Base-by-base conservation (phyloP, 352 stramenopile genomes). In the Phytophthora cactorum region DNA sequence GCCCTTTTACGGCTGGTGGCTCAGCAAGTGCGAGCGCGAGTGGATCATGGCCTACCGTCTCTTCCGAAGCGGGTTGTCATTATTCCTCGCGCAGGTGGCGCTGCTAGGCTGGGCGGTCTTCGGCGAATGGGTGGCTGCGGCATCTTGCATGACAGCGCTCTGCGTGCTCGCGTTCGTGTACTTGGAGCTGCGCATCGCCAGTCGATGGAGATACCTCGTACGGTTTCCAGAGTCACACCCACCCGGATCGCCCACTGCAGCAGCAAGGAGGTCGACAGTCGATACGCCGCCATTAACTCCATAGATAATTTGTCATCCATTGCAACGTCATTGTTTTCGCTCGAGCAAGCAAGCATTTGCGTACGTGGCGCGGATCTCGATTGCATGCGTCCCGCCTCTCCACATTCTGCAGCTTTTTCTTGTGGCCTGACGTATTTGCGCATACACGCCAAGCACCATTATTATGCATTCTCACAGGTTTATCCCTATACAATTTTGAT, bases 1-100 rank as follows among this genome's bases (percentile, higher is more conserved):
- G 7, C 86, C 86, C 0, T 94, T 94, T 53, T 83, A 88, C 63
- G 72, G 69, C 9, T 94, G 82, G 81, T 94, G 86, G 86, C 70
- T 91, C 17, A 70, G 63, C 61, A 83, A 82, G 45, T 92, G 86
- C 62, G 84, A 91, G 63, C 77, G 69, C 66, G 84, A 94, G 56
- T 94, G 84, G 84, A 59, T 90, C 22, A 57, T 90, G 10, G 81
- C 84, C 8, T 91, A 91, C 53, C 68, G 73, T 11, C 75, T 92
- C 34, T 94, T 94, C 60, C 76, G 81, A 4, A 27, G 50, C 25
- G 80, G 86, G 32, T 51, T 84, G 22, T 84, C 74, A 11, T 59
- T 94, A 10, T 88, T 94, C 49, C 70, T 91, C 11, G 52, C 86
- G 5, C 77, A 89, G 36, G 67, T 94, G 15, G 66, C 71, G 11